phyloP scores from a whole-genome alignment of 164 flowering plant species.

The Taxillus chinensis region DNA sequence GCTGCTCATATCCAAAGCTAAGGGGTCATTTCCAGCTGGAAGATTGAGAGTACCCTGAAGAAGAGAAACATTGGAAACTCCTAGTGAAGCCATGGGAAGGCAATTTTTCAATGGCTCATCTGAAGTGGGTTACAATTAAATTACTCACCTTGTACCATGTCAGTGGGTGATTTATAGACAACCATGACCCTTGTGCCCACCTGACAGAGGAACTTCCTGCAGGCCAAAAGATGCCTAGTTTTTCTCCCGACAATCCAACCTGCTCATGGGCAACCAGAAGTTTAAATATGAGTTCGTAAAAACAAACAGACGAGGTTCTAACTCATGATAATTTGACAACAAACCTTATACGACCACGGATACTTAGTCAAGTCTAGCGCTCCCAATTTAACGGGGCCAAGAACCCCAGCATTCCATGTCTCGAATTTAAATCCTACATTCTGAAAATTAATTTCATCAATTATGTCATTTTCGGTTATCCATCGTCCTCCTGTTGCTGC shows the following conservation, averaged over 20 bases:
- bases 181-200: slow-evolving; percentile 52
- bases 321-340: neutral
- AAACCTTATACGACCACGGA: slow-evolving; percentile 90
- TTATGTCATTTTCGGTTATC: neutral
- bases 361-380: slow-evolving; percentile 60
- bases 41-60: slow-evolving; percentile 50
- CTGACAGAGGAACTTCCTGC: slow-evolving; percentile 71
- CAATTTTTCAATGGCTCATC: neutral
- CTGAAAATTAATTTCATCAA: slow-evolving; percentile 26
- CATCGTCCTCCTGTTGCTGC: neutral
- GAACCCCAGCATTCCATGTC: slow-evolving; percentile 85
- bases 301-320: neutral
- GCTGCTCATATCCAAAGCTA: slow-evolving; percentile 68
- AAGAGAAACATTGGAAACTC: neutral
- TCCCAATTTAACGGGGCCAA: slow-evolving; percentile 77
- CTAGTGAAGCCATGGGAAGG: neutral
- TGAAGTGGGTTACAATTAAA: too few species aligned
- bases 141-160: slow-evolving; percentile 85
- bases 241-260: slow-evolving; percentile 86
- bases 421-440: slow-evolving; percentile 83
- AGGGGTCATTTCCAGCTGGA: slow-evolving; percentile 57
- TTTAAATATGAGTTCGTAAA: neutral
- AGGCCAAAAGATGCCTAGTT: slow-evolving; percentile 47
- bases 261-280: slow-evolving; percentile 17
- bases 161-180: slow-evolving; percentile 51